Conservation (phyloP, 1,139 yeast species). For the Blastobotrys arbuscula region DNA sequence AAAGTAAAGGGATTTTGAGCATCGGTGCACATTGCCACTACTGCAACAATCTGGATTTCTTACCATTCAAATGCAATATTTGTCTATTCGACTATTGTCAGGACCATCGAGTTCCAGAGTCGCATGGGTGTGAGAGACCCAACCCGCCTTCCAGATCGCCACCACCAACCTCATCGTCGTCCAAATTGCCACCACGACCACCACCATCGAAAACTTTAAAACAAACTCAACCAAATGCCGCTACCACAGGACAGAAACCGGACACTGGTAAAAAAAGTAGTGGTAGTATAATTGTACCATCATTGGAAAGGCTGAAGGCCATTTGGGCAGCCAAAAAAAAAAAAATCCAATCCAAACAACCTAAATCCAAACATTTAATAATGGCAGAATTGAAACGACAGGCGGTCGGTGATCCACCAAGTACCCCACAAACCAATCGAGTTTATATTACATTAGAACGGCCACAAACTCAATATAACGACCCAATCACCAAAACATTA, state of each 20-base stretch:
- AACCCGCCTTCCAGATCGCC: conserved; percentile 3
- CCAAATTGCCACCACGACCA: neutral
- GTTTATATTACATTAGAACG: conserved; percentile 53
- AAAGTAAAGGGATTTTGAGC: conserved; percentile 41
- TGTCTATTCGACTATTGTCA: conserved; percentile 46
- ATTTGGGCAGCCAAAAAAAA: conserved; percentile 11
- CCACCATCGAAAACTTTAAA: neutral
- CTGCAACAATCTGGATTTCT: conserved; percentile 51
- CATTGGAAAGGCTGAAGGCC: neutral
- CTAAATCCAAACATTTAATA: conserved; percentile 28
- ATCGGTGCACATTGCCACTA: conserved; percentile 49
- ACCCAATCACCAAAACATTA: conserved; percentile 35
- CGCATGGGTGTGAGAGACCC: conserved; percentile 39
- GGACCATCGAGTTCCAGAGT: conserved; percentile 44
- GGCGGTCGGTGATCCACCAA: conserved; percentile 63
- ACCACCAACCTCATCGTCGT: neutral
- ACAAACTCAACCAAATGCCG: neutral
- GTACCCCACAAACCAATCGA: conserved; percentile 50
- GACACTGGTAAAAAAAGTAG: no score
- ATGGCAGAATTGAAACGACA: conserved; percentile 42
- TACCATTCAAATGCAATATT: conserved; percentile 51
- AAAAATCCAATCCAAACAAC: conserved; percentile 8
- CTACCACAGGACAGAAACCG: neutral
- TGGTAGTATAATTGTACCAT: no score
- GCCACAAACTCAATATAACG: conserved; percentile 35